Evolutionary conservation across 169 alveolate genomes (phyloP), one percentile per base, ranked within the genome.

Genomic region (Gregarina niphandrodes): DNA sequence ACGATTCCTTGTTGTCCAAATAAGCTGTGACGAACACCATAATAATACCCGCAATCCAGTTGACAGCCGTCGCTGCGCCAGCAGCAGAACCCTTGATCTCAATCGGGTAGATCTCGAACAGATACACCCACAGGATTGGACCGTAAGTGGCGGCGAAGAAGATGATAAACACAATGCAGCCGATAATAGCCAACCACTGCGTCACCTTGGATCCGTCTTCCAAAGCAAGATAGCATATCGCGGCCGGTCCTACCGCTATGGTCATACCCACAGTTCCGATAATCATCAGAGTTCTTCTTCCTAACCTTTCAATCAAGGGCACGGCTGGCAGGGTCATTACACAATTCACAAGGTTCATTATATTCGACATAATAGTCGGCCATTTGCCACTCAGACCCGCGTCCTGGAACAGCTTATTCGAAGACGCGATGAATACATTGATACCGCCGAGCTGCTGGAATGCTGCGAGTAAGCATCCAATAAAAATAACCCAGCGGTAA

Each of bases 401-500:
- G 20, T 44, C 56, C 23, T 57, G 45, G 43, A 67, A 72, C 21
- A 74, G 46, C 42, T 57, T 66, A 45, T 75, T 70, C 21, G 77
- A 62, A 38, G 65, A 65, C 2, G 84, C 63, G 0, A 72, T 68
- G 32, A 74, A 47, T 6, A 72, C 67, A 30, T 67, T 68, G 11
- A 74, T 74, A 11, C 84, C 84, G 1, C 79, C 59, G 31, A 72
- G 52, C 42, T 74, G 84, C 37, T 70, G 83, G 42, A 74, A 37
- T 3, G 67, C 60, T 0, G 78, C 54, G 9, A 74, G 56, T 4
- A 72, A 53, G 37, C 60, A 64, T 0, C 64, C 65, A 2, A 70
- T 43, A 15, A 74, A 23, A 4, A 74, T 53, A 24, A 55, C 77
- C 21, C 49, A 26, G 4, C 82, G 42, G 59, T 67, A 72, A 7